Evolutionary conservation across 1,139 yeast genomes (phyloP), one percentile per base, ranked within the genome.

Genomic region (Candida dubliniensis): DNA sequence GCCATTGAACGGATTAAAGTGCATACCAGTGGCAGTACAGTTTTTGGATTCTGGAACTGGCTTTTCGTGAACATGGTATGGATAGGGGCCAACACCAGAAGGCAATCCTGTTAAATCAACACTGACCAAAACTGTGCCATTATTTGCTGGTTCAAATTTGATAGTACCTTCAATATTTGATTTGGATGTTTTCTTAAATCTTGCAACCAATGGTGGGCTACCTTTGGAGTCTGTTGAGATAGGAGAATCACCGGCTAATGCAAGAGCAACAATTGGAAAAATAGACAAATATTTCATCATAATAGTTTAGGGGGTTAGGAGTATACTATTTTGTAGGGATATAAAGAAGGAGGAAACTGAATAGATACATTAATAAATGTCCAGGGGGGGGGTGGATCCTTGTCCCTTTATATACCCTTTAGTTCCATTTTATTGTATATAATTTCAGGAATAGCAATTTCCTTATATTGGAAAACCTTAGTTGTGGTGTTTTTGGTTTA

Each of bases 1-100:
- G 24, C 77, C 77, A 41, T 58, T 53, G 60, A 57, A 72, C 33
- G 77, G 77, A 53, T 73, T 63, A 51, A 72, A 68, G 56, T 70
- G 76, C 18, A 49, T 63, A 38, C 46, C 45, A 25, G 77, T 69
- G 33, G 65, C 75, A 31, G 64, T 59, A 58, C 78, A 73, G 55
- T 66, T 64, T 18, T 76, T 76, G 46, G 66, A 57, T 8, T 63
- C 40, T 8, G 76, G 76, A 32, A 72, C 75, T 12, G 71, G 67
- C 12, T 47, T 47, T 44, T 60, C 61, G 54, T 73, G 77, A 39
- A 73, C 61, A 51, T 71, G 77, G 62, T 71, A 72, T 42, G 64
- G 55, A 62, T 71, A 72, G 36, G 76, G 74, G 29, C 76, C 76
- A 27, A 73, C 73, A 5, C 52, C 33, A 4, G 53, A 31, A 13